Evolutionary conservation across 768 basidiomycete genomes (phyloP), one percentile per base, ranked within the genome.

Genomic region (Suillus clintonianus): DNA sequence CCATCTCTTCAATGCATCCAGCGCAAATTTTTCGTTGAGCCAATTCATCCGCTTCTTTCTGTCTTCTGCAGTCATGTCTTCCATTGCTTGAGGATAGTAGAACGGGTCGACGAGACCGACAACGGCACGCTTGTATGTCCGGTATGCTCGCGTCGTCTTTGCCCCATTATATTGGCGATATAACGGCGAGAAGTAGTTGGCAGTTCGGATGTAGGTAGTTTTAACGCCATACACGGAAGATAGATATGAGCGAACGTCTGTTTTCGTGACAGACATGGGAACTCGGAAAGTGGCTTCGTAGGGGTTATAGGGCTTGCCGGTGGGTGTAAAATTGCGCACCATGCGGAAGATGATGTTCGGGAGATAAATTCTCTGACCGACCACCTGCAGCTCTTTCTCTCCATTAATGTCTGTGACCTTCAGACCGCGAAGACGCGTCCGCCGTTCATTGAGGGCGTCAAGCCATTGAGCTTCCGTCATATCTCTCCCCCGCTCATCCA

Each of bases 131-230:
- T 98, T 98, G 81, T 94, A 96, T 24, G 89, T 89, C 68, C 82
- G 83, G 69, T 83, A 66, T 59, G 76, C 53, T 70, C 78, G 54
- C 55, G 76, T 65, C 37, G 75, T 68, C 14, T 76, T 67, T 48
- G 73, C 75, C 55, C 75, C 68, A 34, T 67, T 30, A 34, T 58
- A 65, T 0, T 64, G 67, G 45, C 82, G 77, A 11, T 72, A 71
- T 22, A 84, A 70, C 50, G 89, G 86, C 0, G 89, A 84, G 64
- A 89, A 79, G 70, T 94, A 94, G 80, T 92, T 93, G 81, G 93
- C 92, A n/a, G 95, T 98, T 59, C 95, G 93, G 65, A 98, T 94
- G 75, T 96, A 97, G 8, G 95, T 97, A 64, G 91, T 90, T 71
- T 89, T 81, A 53, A 98, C 88, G 65, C 92, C 92, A 69, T 98